Base-by-base conservation (phyloP, 176 grass and related monocot species). In the Metroxylon sagu region DNA sequence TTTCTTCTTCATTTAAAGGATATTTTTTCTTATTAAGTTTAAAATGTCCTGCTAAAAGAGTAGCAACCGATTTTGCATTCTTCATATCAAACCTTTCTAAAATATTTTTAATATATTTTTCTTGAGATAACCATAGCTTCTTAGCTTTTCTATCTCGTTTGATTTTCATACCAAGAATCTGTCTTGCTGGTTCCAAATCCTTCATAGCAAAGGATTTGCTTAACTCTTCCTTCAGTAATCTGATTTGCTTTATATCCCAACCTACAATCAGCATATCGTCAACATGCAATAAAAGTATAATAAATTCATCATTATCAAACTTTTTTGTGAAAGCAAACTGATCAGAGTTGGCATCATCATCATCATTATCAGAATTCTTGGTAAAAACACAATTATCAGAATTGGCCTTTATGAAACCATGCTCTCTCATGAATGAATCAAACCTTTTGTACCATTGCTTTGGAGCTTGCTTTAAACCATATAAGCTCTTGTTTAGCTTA, bases 231-330 rank as follows among this genome's bases (percentile, higher is more conserved):
- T 73, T 72, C 0, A 72, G 26, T 25, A 61, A 72, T 72, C 29
- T 8, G 60, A 5, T 18, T 26, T 16, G 29, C 3, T 54, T 27
- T 63, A 10, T 21, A 54, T 15, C 59, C 49, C 31, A 50, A 19
- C 30, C 21, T 23, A 23, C 21, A 23, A 62, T 29, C 27, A 62
- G 26, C 0, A 62, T 61, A 25, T 72, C 58, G 48, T 73, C 71
- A 39, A 73, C 19, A 74, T 74, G 63, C 8, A 76, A 55, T 18
- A 56, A 68, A 4, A 68, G 18, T 1, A 76, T 55, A 23, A 23
- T 23, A 23, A 23, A 23, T 23, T 23, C 21, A 23, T 1, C 21
- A 23, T 23, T 1, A 23, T 23, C 21, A 23, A 23, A 23, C 21
- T 1, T 23, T 23, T 23, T 23, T 23, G 21, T 23, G 21, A 23